phyloP scores from a whole-genome alignment of 768 basidiomycete genomes.

The Suillus paluster region DNA sequence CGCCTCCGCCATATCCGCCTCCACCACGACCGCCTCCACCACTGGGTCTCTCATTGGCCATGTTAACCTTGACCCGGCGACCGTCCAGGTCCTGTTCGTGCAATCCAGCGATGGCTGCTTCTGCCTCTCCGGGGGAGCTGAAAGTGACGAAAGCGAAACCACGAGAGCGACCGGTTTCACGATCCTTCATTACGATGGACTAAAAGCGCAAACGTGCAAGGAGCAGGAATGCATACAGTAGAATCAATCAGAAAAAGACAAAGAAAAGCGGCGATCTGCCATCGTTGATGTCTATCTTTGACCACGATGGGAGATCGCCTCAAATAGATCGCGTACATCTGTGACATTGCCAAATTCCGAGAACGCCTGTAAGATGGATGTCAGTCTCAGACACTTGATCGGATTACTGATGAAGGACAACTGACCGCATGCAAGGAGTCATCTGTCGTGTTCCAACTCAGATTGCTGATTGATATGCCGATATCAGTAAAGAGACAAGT shows the following conservation, averaged over 20 bases:
- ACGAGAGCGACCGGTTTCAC: conserved; percentile 60
- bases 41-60: conserved; percentile 33
- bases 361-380: conserved; percentile 42
- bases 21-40: conserved; percentile 28
- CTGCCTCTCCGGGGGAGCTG: conserved; percentile 36
- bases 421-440: conserved; percentile 29
- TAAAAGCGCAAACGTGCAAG: conserved; percentile 15
- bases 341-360: conserved; percentile 45
- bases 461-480: conserved; percentile 26
- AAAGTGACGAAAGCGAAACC: conserved; percentile 62
- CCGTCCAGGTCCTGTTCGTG: conserved; percentile 61
- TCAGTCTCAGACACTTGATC: conserved; percentile 6
- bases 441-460: conserved; percentile 40
- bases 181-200: conserved; percentile 48
- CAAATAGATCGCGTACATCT: conserved; percentile 51
- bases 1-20: conserved; percentile 21
- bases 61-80: conserved; percentile 57
- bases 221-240: conserved; percentile 28
- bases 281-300: conserved; percentile 25
- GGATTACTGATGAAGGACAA: conserved; percentile 9
- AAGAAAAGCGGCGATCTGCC: conserved; percentile 27
- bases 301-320: conserved; percentile 33
- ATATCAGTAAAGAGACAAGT: conserved; percentile 7
- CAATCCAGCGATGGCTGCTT: conserved; percentile 48
- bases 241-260: conserved; percentile 28